phyloP scores from a whole-genome alignment of 129 eudicot genomes.

The Lactuca saligna region DNA sequence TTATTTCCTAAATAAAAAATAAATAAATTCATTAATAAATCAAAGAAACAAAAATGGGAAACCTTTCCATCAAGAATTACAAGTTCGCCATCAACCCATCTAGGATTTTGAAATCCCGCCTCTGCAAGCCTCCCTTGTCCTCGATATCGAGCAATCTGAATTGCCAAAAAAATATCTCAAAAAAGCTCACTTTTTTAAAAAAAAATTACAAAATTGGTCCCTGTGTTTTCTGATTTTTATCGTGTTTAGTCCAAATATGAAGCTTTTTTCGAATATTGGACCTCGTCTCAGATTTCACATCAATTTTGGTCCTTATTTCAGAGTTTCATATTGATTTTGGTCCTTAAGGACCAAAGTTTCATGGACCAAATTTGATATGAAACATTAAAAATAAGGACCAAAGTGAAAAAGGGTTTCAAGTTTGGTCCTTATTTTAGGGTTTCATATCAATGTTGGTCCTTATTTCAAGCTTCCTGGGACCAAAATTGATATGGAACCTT shows the following conservation, averaged over 20 bases:
- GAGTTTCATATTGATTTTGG: not conserved
- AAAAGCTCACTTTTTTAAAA: not conserved
- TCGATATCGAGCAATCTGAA: conserved; percentile 87
- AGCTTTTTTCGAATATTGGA: too few species aligned
- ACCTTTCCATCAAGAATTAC: conserved; percentile 98
- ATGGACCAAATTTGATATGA: not conserved
- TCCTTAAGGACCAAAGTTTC: not conserved
- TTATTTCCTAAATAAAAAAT: not conserved
- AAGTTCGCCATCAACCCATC: conserved; percentile 99
- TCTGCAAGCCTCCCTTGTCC: conserved; percentile 99
- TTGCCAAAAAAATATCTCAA: conserved; percentile 23
- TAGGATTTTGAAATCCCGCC: conserved; percentile 77
- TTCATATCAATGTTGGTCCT: not conserved
- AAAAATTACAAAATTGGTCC: not conserved
- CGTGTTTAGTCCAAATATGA: not conserved
- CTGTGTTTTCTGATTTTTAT: not conserved
- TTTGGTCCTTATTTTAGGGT: not conserved
- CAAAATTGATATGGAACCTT: not conserved
- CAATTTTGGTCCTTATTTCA: not conserved
- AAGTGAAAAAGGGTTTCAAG: not conserved
- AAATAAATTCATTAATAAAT: not conserved
- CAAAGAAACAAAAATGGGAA: not conserved
- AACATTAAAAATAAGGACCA: not conserved
- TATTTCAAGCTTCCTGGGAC: not conserved
- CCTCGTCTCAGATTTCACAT: not conserved